These are phyloP conservation scores for Ambrosia trifida DNA, from an alignment of 129 eudicot species.

Conservation along the genomic window DNA sequence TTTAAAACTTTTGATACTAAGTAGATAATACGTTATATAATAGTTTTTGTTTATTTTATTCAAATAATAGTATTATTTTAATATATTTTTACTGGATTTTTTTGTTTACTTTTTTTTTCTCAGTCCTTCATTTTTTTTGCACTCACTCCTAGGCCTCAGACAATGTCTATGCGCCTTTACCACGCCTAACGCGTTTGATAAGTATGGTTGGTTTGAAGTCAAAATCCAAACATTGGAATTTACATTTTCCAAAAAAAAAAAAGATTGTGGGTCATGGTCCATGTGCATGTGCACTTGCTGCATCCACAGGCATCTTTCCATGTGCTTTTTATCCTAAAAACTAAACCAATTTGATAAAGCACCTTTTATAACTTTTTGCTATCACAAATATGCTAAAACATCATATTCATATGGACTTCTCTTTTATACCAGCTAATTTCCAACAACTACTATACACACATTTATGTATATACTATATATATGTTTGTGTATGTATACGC, in stretches of 20 bases:
- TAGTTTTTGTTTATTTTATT: too few relatives aligned
- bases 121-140: too few relatives aligned
- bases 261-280: constrained; percentile 11
- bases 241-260: constrained; percentile 23
- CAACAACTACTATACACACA: constrained; percentile 18
- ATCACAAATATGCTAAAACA: constrained; percentile 7
- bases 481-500: neutral
- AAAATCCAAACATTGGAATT: constrained; percentile 23
- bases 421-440: constrained; percentile 6
- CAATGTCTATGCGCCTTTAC: too few relatives aligned
- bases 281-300: constrained; percentile 36
- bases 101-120: too few relatives aligned
- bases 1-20: too few relatives aligned
- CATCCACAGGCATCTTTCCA: constrained; percentile 37
- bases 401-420: neutral
- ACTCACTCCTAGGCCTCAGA: too few relatives aligned
- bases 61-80: too few relatives aligned
- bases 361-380: constrained; percentile 3
- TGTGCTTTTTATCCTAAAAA: constrained; percentile 28
- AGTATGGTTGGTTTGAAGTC: too few relatives aligned
- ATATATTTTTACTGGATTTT: too few relatives aligned
- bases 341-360: constrained; percentile 24
- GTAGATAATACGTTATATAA: too few relatives aligned
- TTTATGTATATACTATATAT: neutral
- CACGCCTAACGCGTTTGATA: too few relatives aligned